Percentiles rank a stretch among this genome's conserved stretches.
These are phyloP conservation scores for Mediolabrus comicus DNA, from an alignment of 108 stramenopile species.

Conservation along the genomic window DNA sequence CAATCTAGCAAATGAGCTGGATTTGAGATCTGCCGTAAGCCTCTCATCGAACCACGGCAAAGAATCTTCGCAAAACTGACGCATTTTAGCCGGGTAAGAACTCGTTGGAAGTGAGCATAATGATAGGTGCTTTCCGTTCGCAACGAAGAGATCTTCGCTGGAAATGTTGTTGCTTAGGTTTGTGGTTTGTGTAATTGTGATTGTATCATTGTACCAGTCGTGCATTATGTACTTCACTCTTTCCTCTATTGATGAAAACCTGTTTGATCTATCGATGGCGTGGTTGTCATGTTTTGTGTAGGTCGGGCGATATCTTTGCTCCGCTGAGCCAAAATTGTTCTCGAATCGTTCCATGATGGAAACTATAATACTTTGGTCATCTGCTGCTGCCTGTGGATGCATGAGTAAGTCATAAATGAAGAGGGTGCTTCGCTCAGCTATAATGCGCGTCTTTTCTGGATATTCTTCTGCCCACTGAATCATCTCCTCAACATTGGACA, in stretches of 20 bases:
- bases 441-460: constrained; percentile 33
- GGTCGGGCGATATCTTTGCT: constrained; percentile 5
- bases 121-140: constrained; percentile 24
- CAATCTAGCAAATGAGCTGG: constrained; percentile 39
- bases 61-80: constrained; percentile 21
- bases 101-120: constrained; percentile 17
- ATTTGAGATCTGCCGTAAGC: constrained; percentile 41
- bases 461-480: constrained; percentile 47
- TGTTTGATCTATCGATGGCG: constrained; percentile 16
- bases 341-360: constrained; percentile 39
- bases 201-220: constrained; percentile 57
- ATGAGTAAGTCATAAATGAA: constrained; percentile 45
- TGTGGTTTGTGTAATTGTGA: neutral
- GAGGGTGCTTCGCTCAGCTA: constrained; percentile 47
- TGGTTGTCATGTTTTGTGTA: constrained; percentile 30
- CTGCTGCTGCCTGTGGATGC: constrained; percentile 36
- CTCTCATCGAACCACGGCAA: constrained; percentile 36
- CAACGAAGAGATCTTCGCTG: constrained; percentile 20
- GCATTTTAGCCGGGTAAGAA: constrained; percentile 13
- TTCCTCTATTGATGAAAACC: constrained; percentile 74
- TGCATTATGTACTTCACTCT: constrained; percentile 68
- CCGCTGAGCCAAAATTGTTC: constrained; percentile 33
- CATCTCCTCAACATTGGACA: constrained; percentile 54
- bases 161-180: constrained; percentile 8
- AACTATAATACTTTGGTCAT: constrained; percentile 32